A percentile compares a stretch with the other conserved stretches of the same genome.
Evolutionary conservation across 75 land plant species (phyloP).

Genomic region (Cupressus sempervirens): DNA sequence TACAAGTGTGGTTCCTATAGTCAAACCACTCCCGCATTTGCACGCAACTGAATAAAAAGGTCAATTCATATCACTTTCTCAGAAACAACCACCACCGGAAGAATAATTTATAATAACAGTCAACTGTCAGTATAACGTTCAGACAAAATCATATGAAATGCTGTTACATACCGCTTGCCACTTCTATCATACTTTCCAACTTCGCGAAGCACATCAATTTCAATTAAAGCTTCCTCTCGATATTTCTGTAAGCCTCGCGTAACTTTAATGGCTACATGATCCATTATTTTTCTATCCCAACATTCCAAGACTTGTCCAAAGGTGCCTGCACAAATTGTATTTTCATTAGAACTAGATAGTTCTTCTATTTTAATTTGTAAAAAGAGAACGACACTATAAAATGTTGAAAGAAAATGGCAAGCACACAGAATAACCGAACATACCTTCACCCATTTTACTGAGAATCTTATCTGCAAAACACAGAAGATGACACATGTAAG

Average conservation of each 20-base stretch:
- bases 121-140: too few relatives aligned
- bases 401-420: background rate
- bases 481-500: background rate
- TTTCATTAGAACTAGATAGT: background rate
- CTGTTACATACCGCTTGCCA: slow-evolving; percentile 47
- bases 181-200: slow-evolving; percentile 60
- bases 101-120: background rate
- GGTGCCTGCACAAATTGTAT: slow-evolving; percentile 52
- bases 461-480: background rate
- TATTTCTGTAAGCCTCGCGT: slow-evolving; percentile 74
- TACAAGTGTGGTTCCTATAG: slow-evolving; percentile 40
- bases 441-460: slow-evolving; percentile 7
- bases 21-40: slow-evolving; percentile 45
- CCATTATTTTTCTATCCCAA: slow-evolving; percentile 74
- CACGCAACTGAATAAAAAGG: slow-evolving; percentile 22
- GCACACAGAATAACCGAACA: background rate
- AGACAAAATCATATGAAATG: background rate
- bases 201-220: slow-evolving; percentile 65
- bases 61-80: background rate
- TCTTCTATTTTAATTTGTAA: background rate
- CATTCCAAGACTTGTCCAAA: slow-evolving; percentile 94
- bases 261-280: slow-evolving; percentile 82
- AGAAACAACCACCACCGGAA: background rate
- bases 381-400: background rate
- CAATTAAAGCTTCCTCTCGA: slow-evolving; percentile 83